Percentiles rank a stretch among this genome's conserved stretches.
These are phyloP conservation scores for Thalassiosira mediterranea DNA, from an alignment of 352 stramenopile genomes.

Conservation along the genomic window DNA sequence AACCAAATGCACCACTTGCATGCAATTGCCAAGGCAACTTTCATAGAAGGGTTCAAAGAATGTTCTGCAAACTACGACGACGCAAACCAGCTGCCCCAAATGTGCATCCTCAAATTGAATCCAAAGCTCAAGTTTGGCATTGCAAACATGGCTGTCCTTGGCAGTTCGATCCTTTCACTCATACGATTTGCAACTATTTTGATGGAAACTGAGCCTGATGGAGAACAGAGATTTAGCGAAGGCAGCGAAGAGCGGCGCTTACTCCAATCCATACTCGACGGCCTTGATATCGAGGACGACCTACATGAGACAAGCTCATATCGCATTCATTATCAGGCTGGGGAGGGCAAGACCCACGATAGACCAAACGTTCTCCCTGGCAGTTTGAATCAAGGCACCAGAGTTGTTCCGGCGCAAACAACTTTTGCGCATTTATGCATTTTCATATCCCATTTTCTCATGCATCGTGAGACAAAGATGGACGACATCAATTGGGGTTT, in stretches of 20 bases:
- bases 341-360: neutral
- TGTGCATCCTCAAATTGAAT: neutral
- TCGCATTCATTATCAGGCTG: neutral
- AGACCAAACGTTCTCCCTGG: neutral
- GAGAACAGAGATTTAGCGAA: neutral
- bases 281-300: conserved; percentile 4
- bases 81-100: neutral
- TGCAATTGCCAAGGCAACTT: neutral
- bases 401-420: conserved; percentile 15
- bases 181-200: conserved; percentile 1
- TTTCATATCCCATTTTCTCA: neutral
- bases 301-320: neutral
- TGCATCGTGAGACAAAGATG: neutral
- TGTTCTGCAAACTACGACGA: neutral
- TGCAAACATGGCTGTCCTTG: neutral
- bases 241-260: neutral
- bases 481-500: neutral
- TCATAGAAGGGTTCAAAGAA: neutral
- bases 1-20: neutral
- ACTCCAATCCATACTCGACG: neutral
- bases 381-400: conserved; percentile 3
- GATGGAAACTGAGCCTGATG: conserved; percentile 1
- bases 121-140: neutral
- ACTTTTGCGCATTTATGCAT: neutral
- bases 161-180: neutral